Conservation (phyloP, 2,329 filamentous ascomycete species). For the Stachybotrys echinatus region DNA sequence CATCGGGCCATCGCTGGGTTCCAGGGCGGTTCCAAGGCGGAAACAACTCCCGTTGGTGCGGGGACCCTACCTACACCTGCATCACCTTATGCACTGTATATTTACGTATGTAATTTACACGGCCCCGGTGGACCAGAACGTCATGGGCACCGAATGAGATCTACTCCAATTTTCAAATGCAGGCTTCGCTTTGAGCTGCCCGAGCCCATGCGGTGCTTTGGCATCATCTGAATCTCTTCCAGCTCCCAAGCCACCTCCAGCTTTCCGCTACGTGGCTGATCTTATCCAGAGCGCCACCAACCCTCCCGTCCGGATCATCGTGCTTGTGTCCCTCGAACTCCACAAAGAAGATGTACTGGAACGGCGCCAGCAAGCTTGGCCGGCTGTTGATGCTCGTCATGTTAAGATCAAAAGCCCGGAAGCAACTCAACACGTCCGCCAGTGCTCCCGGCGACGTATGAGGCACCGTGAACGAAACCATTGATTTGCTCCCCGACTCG, state of each 20-base stretch:
- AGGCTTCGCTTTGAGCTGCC: background rate
- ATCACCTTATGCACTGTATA: too few relatives aligned
- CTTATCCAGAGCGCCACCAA: slow-evolving; percentile 55
- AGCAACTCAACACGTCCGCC: slow-evolving; percentile 74
- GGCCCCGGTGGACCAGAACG: too few relatives aligned
- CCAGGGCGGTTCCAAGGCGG: background rate
- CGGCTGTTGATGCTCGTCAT: slow-evolving; percentile 87
- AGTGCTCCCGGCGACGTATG: slow-evolving; percentile 76
- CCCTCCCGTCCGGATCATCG: slow-evolving; percentile 48
- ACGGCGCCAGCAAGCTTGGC: slow-evolving; percentile 68
- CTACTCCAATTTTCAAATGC: background rate
- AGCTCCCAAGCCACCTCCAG: slow-evolving; percentile 67
- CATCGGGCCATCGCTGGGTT: background rate
- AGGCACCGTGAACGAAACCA: slow-evolving; percentile 79
- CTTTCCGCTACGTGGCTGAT: slow-evolving; percentile 53
- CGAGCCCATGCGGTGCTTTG: background rate
- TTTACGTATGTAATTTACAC: too few relatives aligned
- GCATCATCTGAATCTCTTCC: slow-evolving; percentile 36
- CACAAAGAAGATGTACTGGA: slow-evolving; percentile 93
- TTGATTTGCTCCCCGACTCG: slow-evolving; percentile 52
- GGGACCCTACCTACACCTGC: background rate
- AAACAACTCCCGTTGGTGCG: background rate
- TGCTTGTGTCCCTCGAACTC: slow-evolving; percentile 67
- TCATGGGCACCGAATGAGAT: background rate
- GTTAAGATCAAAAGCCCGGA: slow-evolving; percentile 68